Evolutionary conservation across 2,329 filamentous ascomycete genomes (phyloP), one percentile per base, ranked within the genome.

Genomic region (Venturia nashicola): DNA sequence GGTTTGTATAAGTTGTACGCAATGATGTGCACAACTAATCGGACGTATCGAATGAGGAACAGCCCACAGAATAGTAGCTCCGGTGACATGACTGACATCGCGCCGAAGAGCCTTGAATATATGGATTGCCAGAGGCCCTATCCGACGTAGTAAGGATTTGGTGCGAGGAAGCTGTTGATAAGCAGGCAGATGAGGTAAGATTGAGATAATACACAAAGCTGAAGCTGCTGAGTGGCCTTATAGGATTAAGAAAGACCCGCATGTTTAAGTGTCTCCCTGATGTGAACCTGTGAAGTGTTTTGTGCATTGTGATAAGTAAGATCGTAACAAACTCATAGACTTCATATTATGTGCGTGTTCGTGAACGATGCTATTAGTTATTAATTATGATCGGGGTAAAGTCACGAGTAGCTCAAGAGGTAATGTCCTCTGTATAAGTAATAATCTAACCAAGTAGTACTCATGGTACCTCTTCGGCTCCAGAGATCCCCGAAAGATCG

Each of bases 31-130:
- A 78, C 74, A 0, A 80, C 46, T 0, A 82, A 72, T 1, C 80
- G 77, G 0, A 75, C 63, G 66, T 83, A 84, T 0, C 81, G 73
- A 68, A 78, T 78, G 23, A 71, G 2, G 64, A 80, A 77, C 79
- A 72, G 6, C 72, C 61, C 0, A 71, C 16, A 61, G 79, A 79
- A 55, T 3, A 42, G n/a, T 8, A 62, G 5, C 39, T 46, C 18
- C 12, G 16, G 40, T 18, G 51, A 57, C 51, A 57, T 57, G 11
- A 11, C 44, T 23, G 44, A 1, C 1, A 39, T 39, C 36, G 36
- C 3, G 2, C 2, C 12, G 40, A 42, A 42, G 4, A 12, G 40
- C 40, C 14, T 5, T 5, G 40, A 42, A 16, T 12, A 5, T 42
- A 1, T 16, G 40, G 40, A 42, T 12, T 42, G 14, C 14, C 40